Evolutionary conservation across 129 eudicot species (phyloP), one percentile per base, ranked within the genome.

Genomic region (Mikania micrantha): DNA sequence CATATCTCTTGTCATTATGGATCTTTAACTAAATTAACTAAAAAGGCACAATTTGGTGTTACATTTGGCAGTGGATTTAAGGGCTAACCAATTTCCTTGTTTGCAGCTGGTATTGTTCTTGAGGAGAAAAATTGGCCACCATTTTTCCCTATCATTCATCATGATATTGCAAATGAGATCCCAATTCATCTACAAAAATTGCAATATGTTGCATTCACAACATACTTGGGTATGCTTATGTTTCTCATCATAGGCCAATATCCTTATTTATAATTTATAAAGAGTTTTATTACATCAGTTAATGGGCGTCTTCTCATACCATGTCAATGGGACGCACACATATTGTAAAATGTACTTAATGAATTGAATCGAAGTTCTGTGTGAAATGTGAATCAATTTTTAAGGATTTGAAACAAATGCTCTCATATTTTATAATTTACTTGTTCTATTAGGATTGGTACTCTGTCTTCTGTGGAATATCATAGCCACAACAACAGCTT

Each of bases 61-160:
- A 42, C 41, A 53, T 28, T 61, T 6, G 3, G 70, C 74, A 67
- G 15, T 62, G 62, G 49, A 28, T 48, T 32, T 35, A 35, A 27
- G 59, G 29, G 62, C 44, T 78, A 48, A 71, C 71, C 9, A 11
- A 24, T 57, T 13, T 45, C 35, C 50, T 64, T 7, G 25, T 58
- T 78, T 87, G 81, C 97, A 94, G 99, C 99, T 74, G 99, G 99
- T 69, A 94, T 94, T 81, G 97, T 87, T 79, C 82, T 94, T 13
- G 99, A 94, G 74, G 93, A 89, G 86, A 94, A 94, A 81, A 94
- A 94, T 52, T 94, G 97, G 97, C 99, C 99, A 4, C 99, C 99
- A 11, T 87, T 94, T 75, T 94, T 94, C 64, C 99, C 99, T 21
- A 86, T 94, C 47, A 94, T 94, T 60, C 99, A 94, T 76, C 99